phyloP scores from a whole-genome alignment of 2,329 filamentous ascomycete species.

The Cryphonectria radicalis region DNA sequence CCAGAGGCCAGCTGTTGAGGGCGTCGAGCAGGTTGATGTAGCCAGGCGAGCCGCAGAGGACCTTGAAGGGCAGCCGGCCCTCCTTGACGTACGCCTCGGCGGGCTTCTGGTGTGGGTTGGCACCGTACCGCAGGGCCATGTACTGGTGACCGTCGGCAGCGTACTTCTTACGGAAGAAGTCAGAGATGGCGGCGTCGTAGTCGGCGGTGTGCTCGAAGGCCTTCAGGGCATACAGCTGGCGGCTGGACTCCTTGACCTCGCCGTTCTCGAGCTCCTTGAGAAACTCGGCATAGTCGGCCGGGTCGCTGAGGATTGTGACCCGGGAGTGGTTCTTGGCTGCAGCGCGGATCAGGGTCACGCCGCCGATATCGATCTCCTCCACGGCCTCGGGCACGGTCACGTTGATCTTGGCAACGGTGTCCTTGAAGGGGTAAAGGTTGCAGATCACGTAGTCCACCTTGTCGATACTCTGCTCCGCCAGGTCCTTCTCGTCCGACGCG shows the following conservation, averaged over 20 bases:
- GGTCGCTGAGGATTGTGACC: constrained; percentile 95
- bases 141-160: constrained; percentile 83
- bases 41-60: constrained; percentile 84
- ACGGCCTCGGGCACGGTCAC: constrained; percentile 96
- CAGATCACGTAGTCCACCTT: constrained; percentile 97
- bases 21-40: constrained; percentile 98
- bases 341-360: constrained; percentile 92
- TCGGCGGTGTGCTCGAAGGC: constrained; percentile 98
- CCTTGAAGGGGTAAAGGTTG: constrained; percentile 99
- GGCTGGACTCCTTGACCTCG: constrained; percentile 82
- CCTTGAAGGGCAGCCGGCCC: constrained; percentile 88
- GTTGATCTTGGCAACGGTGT: constrained; percentile 95
- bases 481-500: constrained; percentile 94
- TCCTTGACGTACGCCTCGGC: constrained; percentile 80
- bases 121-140: constrained; percentile 86
- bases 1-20: constrained; percentile 94
- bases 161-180: constrained; percentile 98
- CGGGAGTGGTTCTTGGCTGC: constrained; percentile 97
- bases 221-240: constrained; percentile 91
- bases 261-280: constrained; percentile 86
- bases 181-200: constrained; percentile 92
- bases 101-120: constrained; percentile 98
- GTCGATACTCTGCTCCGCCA: constrained; percentile 91
- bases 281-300: constrained; percentile 91
- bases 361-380: constrained; percentile 98